Percentiles rank a stretch among this genome's conserved stretches.
Evolutionary conservation across 73 alveolate genomes (phyloP).

Genomic region (Tetrahymena thermophila): DNA sequence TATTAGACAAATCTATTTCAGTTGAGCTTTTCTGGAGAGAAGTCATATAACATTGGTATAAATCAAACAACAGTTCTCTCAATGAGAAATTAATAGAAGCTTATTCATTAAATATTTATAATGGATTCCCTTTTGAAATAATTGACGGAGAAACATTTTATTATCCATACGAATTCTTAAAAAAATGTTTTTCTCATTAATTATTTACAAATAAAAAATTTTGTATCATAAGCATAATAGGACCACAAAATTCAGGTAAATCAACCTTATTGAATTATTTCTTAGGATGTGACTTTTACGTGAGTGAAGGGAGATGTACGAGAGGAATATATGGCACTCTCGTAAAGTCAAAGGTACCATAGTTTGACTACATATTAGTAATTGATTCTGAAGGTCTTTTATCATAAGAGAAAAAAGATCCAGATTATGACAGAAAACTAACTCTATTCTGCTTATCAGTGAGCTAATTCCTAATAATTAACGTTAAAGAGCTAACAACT

Average conservation of each 20-base stretch:
- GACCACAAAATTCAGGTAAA: conserved; percentile 49
- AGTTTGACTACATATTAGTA: conserved; percentile 11
- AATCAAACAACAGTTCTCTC: background rate
- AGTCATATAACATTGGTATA: background rate
- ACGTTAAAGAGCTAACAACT: background rate
- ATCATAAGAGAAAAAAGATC: conserved; percentile 16
- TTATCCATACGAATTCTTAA: background rate
- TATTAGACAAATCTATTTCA: background rate
- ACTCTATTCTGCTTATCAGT: background rate
- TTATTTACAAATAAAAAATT: background rate
- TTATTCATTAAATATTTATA: background rate
- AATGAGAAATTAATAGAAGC: conserved; percentile 9
- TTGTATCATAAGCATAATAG: conserved; percentile 15
- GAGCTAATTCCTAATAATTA: background rate
- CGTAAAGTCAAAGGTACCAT: background rate
- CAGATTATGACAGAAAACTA: conserved; percentile 29
- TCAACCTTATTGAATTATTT: conserved; percentile 25
- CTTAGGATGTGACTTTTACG: conserved; percentile 33
- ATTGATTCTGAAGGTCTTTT: conserved; percentile 44
- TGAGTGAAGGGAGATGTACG: conserved; percentile 46
- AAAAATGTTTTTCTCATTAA: background rate
- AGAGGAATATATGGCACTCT: conserved; percentile 10
- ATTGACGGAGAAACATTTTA: conserved; percentile 29
- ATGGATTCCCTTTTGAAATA: conserved; percentile 43
- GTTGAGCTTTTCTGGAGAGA: conserved; percentile 29